phyloP scores from a whole-genome alignment of 768 basidiomycete species.

The Collybia sp. region DNA sequence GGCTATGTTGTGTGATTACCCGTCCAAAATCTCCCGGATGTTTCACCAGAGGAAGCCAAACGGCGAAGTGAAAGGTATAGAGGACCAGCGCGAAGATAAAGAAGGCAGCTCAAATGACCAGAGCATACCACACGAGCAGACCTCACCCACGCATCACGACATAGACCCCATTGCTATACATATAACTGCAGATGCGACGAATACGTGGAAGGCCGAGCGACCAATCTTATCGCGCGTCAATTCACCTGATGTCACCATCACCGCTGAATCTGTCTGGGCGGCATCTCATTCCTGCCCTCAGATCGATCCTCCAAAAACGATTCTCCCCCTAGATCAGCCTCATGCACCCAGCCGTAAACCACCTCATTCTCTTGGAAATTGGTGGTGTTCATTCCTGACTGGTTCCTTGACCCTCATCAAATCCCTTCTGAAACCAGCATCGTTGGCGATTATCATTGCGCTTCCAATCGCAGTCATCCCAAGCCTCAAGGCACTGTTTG shows the following conservation, averaged over 20 bases:
- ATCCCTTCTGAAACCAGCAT: constrained; percentile 36
- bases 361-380: no score
- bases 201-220: constrained; percentile 1
- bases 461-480: constrained; percentile 46
- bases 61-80: not conserved
- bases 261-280: not conserved
- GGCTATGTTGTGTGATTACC: constrained; percentile 13
- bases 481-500: constrained; percentile 49
- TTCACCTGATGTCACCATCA: not conserved
- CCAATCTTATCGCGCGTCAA: not conserved
- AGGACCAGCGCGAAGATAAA: not conserved
- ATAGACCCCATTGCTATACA: constrained; percentile 17
- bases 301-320: not conserved
- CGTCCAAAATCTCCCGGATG: constrained; percentile 8
- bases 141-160: constrained; percentile 18
- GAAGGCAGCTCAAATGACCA: not conserved
- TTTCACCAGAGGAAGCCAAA: not conserved
- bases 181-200: constrained; percentile 8
- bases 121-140: not conserved
- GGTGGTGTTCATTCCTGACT: no score
- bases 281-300: not conserved
- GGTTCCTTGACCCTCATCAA: constrained; percentile 14
- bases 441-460: constrained; percentile 39
- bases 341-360: no score
- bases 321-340: not conserved